A percentile compares a stretch with the other conserved stretches of the same genome.
Evolutionary conservation across 2,329 filamentous ascomycete species (phyloP).

Genomic region (Cladophialophora psammophila): DNA sequence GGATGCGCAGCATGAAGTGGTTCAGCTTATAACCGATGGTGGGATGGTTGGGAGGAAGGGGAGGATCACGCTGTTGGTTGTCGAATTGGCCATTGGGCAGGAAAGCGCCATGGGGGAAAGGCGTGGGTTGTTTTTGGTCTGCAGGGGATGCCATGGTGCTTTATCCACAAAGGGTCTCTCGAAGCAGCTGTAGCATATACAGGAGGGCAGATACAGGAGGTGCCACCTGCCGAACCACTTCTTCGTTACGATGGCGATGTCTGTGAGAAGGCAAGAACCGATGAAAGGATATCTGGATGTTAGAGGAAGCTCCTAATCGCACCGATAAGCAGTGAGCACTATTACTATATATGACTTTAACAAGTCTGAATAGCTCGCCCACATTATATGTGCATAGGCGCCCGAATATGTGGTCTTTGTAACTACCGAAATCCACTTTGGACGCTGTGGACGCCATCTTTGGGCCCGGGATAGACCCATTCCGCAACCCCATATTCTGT

Average conservation of each 20-base stretch:
- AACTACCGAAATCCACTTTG: slow-evolving; percentile 2
- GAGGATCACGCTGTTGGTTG: slow-evolving; percentile 41
- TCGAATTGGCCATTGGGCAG: slow-evolving; percentile 42
- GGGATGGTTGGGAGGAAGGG: slow-evolving; percentile 40
- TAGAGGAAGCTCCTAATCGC: not conserved
- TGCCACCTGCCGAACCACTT: not conserved
- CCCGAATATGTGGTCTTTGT: not conserved
- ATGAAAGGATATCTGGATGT: not conserved
- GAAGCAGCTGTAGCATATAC: too few relatives aligned
- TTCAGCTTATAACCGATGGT: slow-evolving; percentile 49
- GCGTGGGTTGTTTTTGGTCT: slow-evolving; percentile 22
- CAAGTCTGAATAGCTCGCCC: not conserved
- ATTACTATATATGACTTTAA: not conserved
- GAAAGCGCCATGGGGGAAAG: slow-evolving; percentile 43
- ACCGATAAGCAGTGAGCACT: not conserved
- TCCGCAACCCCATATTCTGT: not conserved
- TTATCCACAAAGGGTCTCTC: not conserved
- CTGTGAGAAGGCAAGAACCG: not conserved
- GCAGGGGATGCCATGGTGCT: slow-evolving; percentile 8
- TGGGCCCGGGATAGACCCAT: slow-evolving; percentile 3
- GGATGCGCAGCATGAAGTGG: slow-evolving; percentile 49
- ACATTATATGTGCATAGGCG: not conserved
- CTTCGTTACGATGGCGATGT: not conserved
- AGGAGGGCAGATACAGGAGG: not conserved
- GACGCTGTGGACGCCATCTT: not conserved